These are phyloP conservation scores for Fusarium incarnatum DNA, from an alignment of 2,329 filamentous ascomycete species.

Conservation along the genomic window DNA sequence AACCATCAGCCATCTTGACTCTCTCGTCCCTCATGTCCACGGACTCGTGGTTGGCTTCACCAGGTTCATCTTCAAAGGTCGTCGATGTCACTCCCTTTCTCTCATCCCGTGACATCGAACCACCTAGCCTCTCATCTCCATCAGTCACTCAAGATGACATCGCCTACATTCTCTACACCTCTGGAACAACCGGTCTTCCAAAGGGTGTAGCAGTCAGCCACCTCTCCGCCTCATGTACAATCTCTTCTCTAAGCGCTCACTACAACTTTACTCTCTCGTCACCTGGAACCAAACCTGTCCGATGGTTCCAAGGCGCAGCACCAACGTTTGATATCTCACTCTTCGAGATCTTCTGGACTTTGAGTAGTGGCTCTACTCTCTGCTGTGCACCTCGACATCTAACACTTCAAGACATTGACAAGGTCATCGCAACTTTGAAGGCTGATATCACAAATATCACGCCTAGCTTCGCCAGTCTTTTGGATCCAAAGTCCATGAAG, in stretches of 20 bases:
- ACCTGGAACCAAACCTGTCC: neutral
- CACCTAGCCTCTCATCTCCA: fast-evolving
- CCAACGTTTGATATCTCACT: constrained; percentile 26
- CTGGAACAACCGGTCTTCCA: constrained; percentile 20
- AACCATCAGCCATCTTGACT: neutral
- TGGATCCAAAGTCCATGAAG: neutral
- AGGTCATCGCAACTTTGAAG: neutral
- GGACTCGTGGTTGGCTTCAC: fast-evolving
- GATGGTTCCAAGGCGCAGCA: constrained; percentile 29
- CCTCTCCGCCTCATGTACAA: constrained; percentile 10
- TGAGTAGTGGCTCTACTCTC: constrained; percentile 20
- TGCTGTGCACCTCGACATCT: constrained; percentile 17
- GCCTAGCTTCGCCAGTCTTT: constrained; percentile 15
- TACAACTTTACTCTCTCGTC: neutral
- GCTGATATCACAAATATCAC: constrained; percentile 31
- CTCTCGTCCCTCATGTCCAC: fast-evolving
- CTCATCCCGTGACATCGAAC: neutral
- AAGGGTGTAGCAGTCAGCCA: constrained; percentile 28
- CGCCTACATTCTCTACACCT: constrained; percentile 19
- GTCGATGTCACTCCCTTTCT: neutral
- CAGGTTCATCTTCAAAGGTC: fast-evolving
- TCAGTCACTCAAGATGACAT: neutral
- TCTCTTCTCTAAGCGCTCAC: constrained; percentile 9
- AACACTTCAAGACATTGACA: constrained; percentile 19
- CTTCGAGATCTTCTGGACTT: constrained; percentile 27